phyloP scores from a whole-genome alignment of 345 rosid species.

The Xanthoceras sorbifolium region DNA sequence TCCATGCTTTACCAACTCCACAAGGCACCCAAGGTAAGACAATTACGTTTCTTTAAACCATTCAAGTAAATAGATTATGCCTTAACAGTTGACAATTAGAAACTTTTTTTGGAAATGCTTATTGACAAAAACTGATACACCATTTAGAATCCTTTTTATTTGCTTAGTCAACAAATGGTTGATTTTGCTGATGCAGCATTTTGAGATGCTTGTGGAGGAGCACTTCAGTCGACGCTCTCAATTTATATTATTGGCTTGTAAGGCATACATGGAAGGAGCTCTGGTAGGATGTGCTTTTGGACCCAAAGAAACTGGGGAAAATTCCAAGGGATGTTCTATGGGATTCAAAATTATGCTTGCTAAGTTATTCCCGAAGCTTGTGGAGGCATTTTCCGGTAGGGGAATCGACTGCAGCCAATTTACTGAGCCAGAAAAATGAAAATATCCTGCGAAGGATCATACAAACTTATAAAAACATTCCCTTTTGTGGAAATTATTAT shows the following conservation, averaged over 20 bases:
- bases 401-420: slow-evolving; percentile 69
- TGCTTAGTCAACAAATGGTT: not conserved
- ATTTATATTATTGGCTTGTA: slow-evolving; percentile 60
- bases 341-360: slow-evolving; percentile 98
- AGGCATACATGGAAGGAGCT: slow-evolving; percentile 74
- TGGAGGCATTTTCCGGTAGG: slow-evolving; percentile 64
- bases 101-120: not conserved
- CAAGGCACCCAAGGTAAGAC: slow-evolving; percentile 76
- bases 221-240: slow-evolving; percentile 53
- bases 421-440: slow-evolving; percentile 29
- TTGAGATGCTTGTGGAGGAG: slow-evolving; percentile 72
- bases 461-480: slow-evolving; percentile 5
- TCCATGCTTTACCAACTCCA: slow-evolving; percentile 75
- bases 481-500: slow-evolving; percentile 13
- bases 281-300: slow-evolving; percentile 52
- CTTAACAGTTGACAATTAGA: not conserved
- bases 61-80: not conserved
- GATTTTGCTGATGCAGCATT: slow-evolving; percentile 57
- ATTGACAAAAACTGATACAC: not conserved
- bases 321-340: slow-evolving; percentile 51
- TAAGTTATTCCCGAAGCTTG: slow-evolving; percentile 77
- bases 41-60: not conserved
- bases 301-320: slow-evolving; percentile 30
- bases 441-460: not conserved
- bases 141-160: not conserved